phyloP scores from a whole-genome alignment of 2,329 filamentous ascomycete species.

The Aspergillus novofumigatus region DNA sequence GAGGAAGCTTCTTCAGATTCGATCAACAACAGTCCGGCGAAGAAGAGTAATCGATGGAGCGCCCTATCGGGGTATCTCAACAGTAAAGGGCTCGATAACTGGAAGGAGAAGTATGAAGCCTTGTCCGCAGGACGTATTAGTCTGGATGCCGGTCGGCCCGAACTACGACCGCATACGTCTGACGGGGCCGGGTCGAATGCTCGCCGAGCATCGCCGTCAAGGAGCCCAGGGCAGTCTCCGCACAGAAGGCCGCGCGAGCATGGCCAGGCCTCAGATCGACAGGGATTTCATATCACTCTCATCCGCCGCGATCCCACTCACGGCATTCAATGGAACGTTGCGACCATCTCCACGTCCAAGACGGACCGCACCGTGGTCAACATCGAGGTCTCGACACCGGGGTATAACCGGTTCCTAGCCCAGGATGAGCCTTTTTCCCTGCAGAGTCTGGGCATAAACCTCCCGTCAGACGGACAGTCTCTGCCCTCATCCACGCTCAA shows the following conservation, averaged over 20 bases:
- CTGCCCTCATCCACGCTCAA: slow-evolving; percentile 8
- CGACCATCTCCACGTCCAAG: slow-evolving; percentile 50
- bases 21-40: slow-evolving; percentile 6
- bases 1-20: slow-evolving; percentile 17
- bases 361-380: slow-evolving; percentile 37
- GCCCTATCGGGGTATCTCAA: slow-evolving; percentile 23
- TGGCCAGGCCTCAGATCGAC: slow-evolving; percentile 8
- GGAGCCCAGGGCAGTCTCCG: slow-evolving; percentile 28
- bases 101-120: slow-evolving; percentile 22
- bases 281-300: slow-evolving; percentile 49
- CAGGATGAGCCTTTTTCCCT: slow-evolving; percentile 34
- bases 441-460: slow-evolving; percentile 26
- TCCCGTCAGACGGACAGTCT: slow-evolving; percentile 12
- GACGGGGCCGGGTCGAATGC: slow-evolving; percentile 16
- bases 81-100: slow-evolving; percentile 14
- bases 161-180: slow-evolving; percentile 20
- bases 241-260: slow-evolving; percentile 10
- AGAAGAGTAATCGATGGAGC: slow-evolving; percentile 27
- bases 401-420: slow-evolving; percentile 55
- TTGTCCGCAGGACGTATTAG: slow-evolving; percentile 24
- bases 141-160: slow-evolving; percentile 25
- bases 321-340: slow-evolving; percentile 71
- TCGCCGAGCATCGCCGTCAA: slow-evolving; percentile 15
- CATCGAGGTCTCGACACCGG: slow-evolving; percentile 56
- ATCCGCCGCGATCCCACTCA: slow-evolving; percentile 70